Percentiles rank a stretch among this genome's conserved stretches.
Evolutionary conservation across 73 alveolate species (phyloP).

Genomic region (Paraurostyla sp.): DNA sequence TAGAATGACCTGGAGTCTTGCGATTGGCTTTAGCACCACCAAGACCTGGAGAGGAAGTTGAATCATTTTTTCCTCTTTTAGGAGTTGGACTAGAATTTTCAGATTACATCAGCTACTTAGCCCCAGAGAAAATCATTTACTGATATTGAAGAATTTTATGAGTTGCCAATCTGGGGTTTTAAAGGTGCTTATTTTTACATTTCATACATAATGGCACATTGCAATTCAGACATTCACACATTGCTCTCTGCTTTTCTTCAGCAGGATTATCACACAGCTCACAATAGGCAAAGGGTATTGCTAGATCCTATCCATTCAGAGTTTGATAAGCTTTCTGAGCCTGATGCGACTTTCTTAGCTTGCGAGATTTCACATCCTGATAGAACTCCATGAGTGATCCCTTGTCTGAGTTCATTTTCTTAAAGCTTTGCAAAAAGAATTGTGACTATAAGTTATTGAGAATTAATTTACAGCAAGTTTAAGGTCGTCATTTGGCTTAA

Average conservation of each 20-base stretch:
- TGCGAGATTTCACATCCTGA: background rate
- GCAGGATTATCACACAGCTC: slow-evolving; percentile 6
- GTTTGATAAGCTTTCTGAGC: background rate
- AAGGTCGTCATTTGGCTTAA: slow-evolving; percentile 37
- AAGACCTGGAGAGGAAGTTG: background rate
- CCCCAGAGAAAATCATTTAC: slow-evolving; percentile 57
- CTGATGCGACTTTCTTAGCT: background rate
- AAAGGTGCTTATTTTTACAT: slow-evolving; percentile 72
- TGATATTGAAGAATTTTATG: slow-evolving; percentile 73
- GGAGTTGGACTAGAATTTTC: slow-evolving; percentile 22
- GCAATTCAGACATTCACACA: slow-evolving; percentile 81
- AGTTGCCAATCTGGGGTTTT: slow-evolving; percentile 74
- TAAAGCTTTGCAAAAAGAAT: slow-evolving; percentile 34
- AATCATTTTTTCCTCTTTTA: background rate
- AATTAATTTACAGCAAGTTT: background rate
- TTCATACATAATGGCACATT: slow-evolving; percentile 75
- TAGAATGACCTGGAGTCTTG: slow-evolving; percentile 11
- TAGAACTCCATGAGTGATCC: slow-evolving; percentile 2
- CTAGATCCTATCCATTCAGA: slow-evolving; percentile 28
- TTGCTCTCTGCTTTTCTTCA: slow-evolving; percentile 57
- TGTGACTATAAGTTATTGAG: slow-evolving; percentile 19
- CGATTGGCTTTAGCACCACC: background rate
- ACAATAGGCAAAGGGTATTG: slow-evolving; percentile 41
- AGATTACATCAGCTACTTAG: background rate
- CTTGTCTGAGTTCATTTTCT: slow-evolving; percentile 48